A percentile compares a stretch with the other conserved stretches of the same genome.
These are phyloP conservation scores for Candida railenensis DNA, from an alignment of 805 yeast genomes.

Conservation along the genomic window DNA sequence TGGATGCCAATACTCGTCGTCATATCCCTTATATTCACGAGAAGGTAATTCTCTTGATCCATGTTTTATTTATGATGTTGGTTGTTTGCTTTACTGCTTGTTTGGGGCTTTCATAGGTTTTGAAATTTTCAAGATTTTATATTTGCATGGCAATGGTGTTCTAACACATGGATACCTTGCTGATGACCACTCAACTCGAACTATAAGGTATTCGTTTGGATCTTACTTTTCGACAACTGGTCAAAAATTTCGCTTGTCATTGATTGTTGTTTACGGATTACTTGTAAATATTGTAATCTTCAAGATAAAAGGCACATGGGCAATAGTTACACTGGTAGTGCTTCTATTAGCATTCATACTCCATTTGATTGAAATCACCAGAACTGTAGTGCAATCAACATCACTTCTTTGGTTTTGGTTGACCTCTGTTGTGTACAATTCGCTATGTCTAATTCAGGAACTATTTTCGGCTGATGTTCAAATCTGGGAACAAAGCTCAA, in stretches of 20 bases:
- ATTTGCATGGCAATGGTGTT: not conserved
- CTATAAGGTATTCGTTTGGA: not conserved
- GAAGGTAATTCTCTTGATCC: slow-evolving; percentile 1
- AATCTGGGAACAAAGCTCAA: not conserved
- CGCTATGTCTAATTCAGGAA: not conserved
- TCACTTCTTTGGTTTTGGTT: slow-evolving; percentile 42
- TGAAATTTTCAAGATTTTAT: not conserved
- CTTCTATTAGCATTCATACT: slow-evolving; percentile 14
- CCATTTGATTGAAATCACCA: slow-evolving; percentile 44
- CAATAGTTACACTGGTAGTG: not conserved
- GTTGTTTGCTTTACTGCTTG: not conserved
- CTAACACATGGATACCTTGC: not conserved
- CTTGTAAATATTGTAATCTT: not conserved
- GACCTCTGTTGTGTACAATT: not conserved
- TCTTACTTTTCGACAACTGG: not conserved
- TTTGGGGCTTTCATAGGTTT: not conserved
- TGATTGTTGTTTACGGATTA: not conserved
- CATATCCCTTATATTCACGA: not conserved
- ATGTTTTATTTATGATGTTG: not conserved
- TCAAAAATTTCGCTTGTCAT: not conserved
- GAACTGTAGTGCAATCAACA: slow-evolving; percentile 35
- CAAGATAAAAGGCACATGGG: not conserved
- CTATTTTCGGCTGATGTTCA: not conserved
- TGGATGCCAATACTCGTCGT: not conserved
- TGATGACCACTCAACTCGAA: not conserved